Base-by-base conservation (phyloP, 352 stramenopile species). In the Peronospora belbahrii region DNA sequence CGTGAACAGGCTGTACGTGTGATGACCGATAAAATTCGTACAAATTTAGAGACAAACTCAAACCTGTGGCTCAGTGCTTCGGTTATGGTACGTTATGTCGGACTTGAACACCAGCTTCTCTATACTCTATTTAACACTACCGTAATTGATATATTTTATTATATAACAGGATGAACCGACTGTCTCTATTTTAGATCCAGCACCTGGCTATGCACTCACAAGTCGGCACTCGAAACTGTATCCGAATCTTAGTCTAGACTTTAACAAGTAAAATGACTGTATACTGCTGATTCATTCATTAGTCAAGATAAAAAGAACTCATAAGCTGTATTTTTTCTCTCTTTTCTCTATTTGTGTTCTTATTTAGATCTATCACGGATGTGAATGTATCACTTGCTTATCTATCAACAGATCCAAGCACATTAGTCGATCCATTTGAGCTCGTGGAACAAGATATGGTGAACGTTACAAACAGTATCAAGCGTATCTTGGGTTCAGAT, bases 401-500 rank as follows among this genome's bases (percentile, higher is more conserved):
- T 37, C 49, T 88, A 20, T 56, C 70, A 30, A 85, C 57, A 22
- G 74, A 85, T 55, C 53, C 59, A 34, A 62, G 51, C 20, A 37
- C 64, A 19, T 60, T 86, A 17, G 58, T 69, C 19, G 95, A 99
- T 67, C 95, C 96, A 8, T 98, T 99, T 52, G 39, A 65, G 9
- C 74, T 98, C 27, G 85, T 98, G 41, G 61, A 79, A 35, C 56
- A 72, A 20, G 94, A 98, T 43, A 91, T 99, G 46, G 68, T 84
- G 25, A 78, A 73, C 35, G 78, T 99, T 25, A 97, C 82, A 27
- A 68, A 86, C 40, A 97, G 86, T 54, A 98, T 98, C 67, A 96
- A 97, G 59, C 83, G 87, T 51, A 86, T 98, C 40, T 61, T 99
- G 17, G 94, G 93, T 9, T 97, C 89, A 20, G 94, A 98, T 52